These are phyloP conservation scores for Candida sphagnicola DNA, from an alignment of 805 yeast species.

Conservation along the genomic window DNA sequence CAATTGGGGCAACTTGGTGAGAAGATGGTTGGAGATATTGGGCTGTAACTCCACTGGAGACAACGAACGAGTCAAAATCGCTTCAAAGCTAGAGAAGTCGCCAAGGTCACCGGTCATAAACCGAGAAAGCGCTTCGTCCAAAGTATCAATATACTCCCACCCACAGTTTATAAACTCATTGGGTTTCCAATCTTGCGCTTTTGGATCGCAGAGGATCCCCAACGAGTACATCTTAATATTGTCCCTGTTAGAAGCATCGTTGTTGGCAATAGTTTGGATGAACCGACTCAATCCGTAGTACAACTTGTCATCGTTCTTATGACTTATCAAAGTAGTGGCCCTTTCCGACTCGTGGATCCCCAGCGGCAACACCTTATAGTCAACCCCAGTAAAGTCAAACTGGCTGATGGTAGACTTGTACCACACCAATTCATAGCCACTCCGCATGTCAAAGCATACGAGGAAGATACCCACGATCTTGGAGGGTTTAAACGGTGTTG, in stretches of 20 bases:
- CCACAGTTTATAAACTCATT: slow-evolving; percentile 32
- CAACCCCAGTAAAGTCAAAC: slow-evolving; percentile 29
- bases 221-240: slow-evolving; percentile 36
- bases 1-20: slow-evolving; percentile 39
- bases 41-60: slow-evolving; percentile 2
- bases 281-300: slow-evolving; percentile 31
- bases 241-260: slow-evolving; percentile 15
- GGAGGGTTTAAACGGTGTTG: slow-evolving; percentile 15
- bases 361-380: slow-evolving; percentile 36
- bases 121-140: slow-evolving; percentile 21
- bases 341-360: slow-evolving; percentile 34
- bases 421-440: slow-evolving; percentile 39
- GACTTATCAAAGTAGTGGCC: slow-evolving; percentile 30
- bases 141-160: slow-evolving; percentile 31
- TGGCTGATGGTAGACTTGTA: slow-evolving; percentile 13
- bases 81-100: slow-evolving; percentile 15
- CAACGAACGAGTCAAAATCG: slow-evolving; percentile 9
- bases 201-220: slow-evolving; percentile 33
- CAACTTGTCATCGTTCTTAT: slow-evolving; percentile 15
- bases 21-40: slow-evolving; percentile 34
- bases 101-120: slow-evolving; percentile 17
- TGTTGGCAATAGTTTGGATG: background rate
- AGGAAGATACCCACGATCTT: slow-evolving; percentile 30
- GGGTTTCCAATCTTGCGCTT: slow-evolving; percentile 27
- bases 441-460: slow-evolving; percentile 29